These are phyloP conservation scores for Leccinum fibrillosum DNA, from an alignment of 768 basidiomycete species.

Conservation along the genomic window DNA sequence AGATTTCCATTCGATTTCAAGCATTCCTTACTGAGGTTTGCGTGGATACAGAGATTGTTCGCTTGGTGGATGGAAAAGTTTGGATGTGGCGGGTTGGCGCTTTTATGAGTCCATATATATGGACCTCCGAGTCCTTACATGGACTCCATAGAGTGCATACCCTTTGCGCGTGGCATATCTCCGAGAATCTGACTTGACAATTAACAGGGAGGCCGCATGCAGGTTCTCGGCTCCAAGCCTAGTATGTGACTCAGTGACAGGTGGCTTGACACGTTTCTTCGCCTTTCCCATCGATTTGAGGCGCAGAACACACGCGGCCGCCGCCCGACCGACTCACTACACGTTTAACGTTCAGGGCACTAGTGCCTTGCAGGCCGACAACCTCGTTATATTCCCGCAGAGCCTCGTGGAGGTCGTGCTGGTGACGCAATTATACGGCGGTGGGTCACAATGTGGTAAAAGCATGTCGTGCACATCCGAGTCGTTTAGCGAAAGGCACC, in stretches of 20 bases:
- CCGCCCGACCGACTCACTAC: conserved; percentile 2
- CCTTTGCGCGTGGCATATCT: conserved; percentile 15
- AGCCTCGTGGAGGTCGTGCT: conserved; percentile 14
- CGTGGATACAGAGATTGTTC: conserved; percentile 2
- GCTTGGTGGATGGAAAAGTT: conserved; percentile 8
- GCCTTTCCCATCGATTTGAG: not conserved
- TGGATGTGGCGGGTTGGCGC: conserved; percentile 7
- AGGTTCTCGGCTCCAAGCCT: not conserved
- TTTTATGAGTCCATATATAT: conserved; percentile 22
- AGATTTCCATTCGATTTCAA: conserved; percentile 34
- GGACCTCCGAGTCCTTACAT: conserved; percentile 3
- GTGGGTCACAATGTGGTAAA: conserved; percentile 9
- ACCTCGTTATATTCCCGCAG: conserved; percentile 16
- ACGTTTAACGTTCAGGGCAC: conserved; percentile 9
- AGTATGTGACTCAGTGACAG: not conserved
- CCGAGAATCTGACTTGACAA: conserved; percentile 11
- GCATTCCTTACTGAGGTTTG: conserved; percentile 13
- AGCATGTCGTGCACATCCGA: conserved; percentile 11
- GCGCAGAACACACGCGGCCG: conserved; percentile 2
- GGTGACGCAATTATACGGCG: not conserved
- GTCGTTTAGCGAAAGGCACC: conserved; percentile 14
- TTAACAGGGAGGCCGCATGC: not conserved
- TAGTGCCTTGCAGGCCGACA: not conserved
- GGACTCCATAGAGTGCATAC: conserved; percentile 7
- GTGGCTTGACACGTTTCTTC: conserved; percentile 9